These are phyloP conservation scores for Penicillium sclerotigenum DNA, from an alignment of 2,329 filamentous ascomycete genomes.

Conservation along the genomic window DNA sequence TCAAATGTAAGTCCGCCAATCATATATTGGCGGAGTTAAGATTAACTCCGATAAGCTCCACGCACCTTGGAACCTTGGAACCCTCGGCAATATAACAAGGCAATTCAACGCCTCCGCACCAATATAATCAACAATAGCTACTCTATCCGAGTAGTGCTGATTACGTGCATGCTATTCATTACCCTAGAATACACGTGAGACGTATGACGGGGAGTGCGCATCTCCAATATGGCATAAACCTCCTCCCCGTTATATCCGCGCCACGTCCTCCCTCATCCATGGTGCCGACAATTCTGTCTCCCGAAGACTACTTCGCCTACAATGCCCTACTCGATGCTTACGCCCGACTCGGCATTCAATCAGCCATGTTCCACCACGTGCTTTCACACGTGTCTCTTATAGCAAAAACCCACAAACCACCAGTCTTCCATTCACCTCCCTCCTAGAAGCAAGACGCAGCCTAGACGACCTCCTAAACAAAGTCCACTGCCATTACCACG, in stretches of 20 bases:
- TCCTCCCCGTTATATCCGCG: constrained; percentile 23
- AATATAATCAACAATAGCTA: constrained; percentile 25
- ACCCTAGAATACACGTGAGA: constrained; percentile 40
- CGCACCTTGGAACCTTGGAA: no score
- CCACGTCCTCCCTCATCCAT: constrained; percentile 6
- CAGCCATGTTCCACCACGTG: constrained; percentile 27
- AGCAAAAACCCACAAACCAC: constrained; percentile 8
- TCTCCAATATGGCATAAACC: constrained; percentile 30
- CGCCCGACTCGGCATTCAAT: constrained; percentile 27
- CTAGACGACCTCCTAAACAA: constrained; percentile 23
- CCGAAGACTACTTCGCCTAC: constrained; percentile 18
- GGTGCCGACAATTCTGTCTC: constrained; percentile 10
- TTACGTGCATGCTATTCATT: constrained; percentile 44
- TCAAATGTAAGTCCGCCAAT: constrained; percentile 14
- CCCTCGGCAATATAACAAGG: constrained; percentile 43
- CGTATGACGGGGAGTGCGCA: constrained; percentile 29
- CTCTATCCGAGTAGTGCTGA: constrained; percentile 38
- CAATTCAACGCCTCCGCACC: constrained; percentile 36
- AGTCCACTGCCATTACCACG: constrained; percentile 11
- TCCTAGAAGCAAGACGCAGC: constrained; percentile 18
- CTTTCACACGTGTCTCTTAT: constrained; percentile 14
- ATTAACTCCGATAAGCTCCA: neutral
- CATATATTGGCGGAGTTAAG: neutral
- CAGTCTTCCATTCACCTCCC: constrained; percentile 13
- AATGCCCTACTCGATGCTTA: constrained; percentile 26